Evolutionary conservation across 2,329 filamentous ascomycete genomes (phyloP), one percentile per base, ranked within the genome.

Genomic region (Aspergillus eucalypticola): DNA sequence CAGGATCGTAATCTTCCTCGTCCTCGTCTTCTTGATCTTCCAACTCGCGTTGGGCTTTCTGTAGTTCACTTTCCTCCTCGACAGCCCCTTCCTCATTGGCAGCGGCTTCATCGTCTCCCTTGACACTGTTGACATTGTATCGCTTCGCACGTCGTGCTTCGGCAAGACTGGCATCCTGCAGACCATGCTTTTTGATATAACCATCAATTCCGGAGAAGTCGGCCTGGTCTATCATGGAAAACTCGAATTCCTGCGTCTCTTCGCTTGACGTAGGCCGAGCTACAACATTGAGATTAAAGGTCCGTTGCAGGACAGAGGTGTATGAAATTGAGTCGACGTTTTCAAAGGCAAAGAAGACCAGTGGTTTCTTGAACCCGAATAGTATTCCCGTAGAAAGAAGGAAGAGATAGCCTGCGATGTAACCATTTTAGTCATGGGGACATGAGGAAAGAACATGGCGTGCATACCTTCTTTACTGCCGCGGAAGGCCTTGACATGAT

Each of bases 351-450:
- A 88, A 87, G 75, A 85, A 88, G 8, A 83, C 72, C 23, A 89
- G 76, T 0, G 86, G 86, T 67, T 88, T 89, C 69, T 88, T 88
- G 79, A 87, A 88, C 42, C 83, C 86, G 68, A 84, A 88, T 42
- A 88, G 72, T 51, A 89, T 84, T 32, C 86, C 86, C 8, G 79
- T 82, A 19, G 83, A 79, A 10, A 88, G 80, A 71, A 88, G 83
- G 76, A 86, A 88, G 13, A 89, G 79, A 68, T 85, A 88, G 41
- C 86, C 85, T 86, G 60, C 46, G 59, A 27, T 27, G 50, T 11
- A n/a, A 60, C 10, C 17, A 3, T 15, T 50, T 46, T 51, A 56
- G 56, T 17, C 38, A 13, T 13, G 23, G n/a, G 15, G 11, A 35
- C 19, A 48, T 11, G 19, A 15, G 11, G 19, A 21, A 23, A 35